A percentile compares a stretch with the other conserved stretches of the same genome.
These are phyloP conservation scores for Posidonia australis DNA, from an alignment of 106 monocot genomes.

Conservation along the genomic window DNA sequence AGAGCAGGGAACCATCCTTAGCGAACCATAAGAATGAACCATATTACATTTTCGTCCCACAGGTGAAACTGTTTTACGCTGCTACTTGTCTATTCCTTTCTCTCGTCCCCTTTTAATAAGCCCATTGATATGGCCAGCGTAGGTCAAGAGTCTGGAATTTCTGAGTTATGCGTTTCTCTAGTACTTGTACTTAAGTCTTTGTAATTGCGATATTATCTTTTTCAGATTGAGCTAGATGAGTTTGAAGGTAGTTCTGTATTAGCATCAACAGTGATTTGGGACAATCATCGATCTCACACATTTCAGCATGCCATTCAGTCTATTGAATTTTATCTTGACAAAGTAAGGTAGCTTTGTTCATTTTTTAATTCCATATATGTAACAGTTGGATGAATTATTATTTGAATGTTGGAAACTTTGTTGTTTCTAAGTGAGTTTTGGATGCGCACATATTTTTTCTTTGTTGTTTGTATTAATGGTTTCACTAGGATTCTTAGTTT, in stretches of 20 bases:
- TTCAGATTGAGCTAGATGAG: conserved; percentile 73
- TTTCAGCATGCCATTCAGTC: conserved; percentile 44
- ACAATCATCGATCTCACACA: conserved; percentile 35
- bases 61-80: conserved; percentile 35
- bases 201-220: conserved; percentile 8
- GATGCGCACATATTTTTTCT: too few relatives aligned
- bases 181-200: background rate
- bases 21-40: conserved; percentile 23
- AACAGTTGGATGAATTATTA: background rate
- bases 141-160: too few relatives aligned
- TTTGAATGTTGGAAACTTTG: too few relatives aligned
- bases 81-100: background rate
- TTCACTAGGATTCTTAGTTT: too few relatives aligned
- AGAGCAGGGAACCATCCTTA: conserved; percentile 10
- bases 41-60: conserved; percentile 69
- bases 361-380: too few relatives aligned
- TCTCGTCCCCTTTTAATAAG: background rate
- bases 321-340: conserved; percentile 36
- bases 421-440: too few relatives aligned
- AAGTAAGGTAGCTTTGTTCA: too few relatives aligned
- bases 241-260: conserved; percentile 44
- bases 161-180: too few relatives aligned
- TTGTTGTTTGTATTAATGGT: too few relatives aligned
- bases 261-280: conserved; percentile 72
- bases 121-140: too few relatives aligned